Evolutionary conservation across 2,329 filamentous ascomycete species (phyloP), one percentile per base, ranked within the genome.

Genomic region (Geosmithia putterillii): DNA sequence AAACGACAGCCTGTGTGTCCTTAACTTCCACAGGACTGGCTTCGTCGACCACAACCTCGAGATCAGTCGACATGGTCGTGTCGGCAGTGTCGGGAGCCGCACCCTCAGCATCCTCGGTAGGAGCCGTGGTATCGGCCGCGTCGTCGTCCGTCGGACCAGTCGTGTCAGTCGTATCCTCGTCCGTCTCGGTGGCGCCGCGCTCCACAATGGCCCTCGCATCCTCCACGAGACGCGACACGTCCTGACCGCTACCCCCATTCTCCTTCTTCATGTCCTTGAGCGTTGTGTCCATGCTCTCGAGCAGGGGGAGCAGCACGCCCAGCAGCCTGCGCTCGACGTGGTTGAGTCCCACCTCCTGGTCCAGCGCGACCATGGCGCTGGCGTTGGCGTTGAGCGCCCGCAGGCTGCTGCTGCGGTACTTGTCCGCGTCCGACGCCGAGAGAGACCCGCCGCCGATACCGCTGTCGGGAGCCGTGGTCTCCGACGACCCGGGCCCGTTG

Each of bases 201-300:
- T 32, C 28, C 6, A 12, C 28, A 8, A 32, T 6, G 10, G 28
- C 28, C 15, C 15, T 32, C 10, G 38, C 38, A 12, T 38, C 41
- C 14, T 44, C 43, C 37, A 23, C 34, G 37, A 44, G 34, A 28
- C 41, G 32, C 43, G 14, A 25, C 3, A 25, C n/a, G n/a, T n/a
- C 14, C 38, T 41, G 18, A n/a, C 17, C 43, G 8, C 20, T 5
- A 19, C 10, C 28, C 10, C n/a, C 35, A 22, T 15, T 45, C 9
- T 39, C 39, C 17, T 28, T 32, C 17, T 42, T 32, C 40, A 45
- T 42, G 7, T 45, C 40, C 40, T 39, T 32, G 10, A 45, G 40
- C 6, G 40, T 45, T 22, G 19, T 38, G 38, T 45, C 19, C 44
- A 45, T 45, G 23, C 28, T 42, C 40, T 45, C 25, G n/a, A 45